phyloP scores from a whole-genome alignment of 768 basidiomycete genomes.

The Trametes maxima region DNA sequence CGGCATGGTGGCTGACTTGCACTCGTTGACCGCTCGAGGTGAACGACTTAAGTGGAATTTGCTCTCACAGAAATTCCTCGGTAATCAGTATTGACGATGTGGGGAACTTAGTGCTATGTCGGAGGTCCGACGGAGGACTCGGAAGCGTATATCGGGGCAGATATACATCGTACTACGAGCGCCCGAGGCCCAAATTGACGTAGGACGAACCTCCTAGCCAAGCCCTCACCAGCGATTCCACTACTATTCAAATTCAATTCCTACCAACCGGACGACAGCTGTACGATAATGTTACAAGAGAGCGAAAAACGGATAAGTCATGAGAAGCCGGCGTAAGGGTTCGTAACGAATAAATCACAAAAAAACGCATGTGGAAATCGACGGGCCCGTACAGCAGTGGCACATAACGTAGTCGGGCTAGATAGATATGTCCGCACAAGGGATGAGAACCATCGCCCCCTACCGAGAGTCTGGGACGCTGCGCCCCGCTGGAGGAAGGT shows the following conservation, averaged over 20 bases:
- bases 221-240: no score
- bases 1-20: no score
- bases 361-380: background rate
- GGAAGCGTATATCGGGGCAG: no score
- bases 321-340: slow-evolving; percentile 8
- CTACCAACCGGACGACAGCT: background rate
- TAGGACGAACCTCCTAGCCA: no score
- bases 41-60: no score
- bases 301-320: background rate
- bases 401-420: background rate
- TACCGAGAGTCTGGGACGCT: background rate
- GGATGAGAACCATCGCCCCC: background rate
- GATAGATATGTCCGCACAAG: slow-evolving; percentile 21
- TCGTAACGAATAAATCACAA: slow-evolving; percentile 12
- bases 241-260: no score
- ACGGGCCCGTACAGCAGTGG: slow-evolving; percentile 6
- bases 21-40: no score
- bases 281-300: background rate
- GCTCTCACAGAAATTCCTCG: no score
- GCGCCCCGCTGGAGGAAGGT: background rate
- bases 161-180: no score
- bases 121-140: no score
- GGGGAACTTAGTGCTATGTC: background rate
- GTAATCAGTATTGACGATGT: no score
- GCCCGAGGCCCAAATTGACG: no score